Evolutionary conservation across 768 basidiomycete genomes (phyloP).

Genomic region (Phaeotremella fagi): DNA sequence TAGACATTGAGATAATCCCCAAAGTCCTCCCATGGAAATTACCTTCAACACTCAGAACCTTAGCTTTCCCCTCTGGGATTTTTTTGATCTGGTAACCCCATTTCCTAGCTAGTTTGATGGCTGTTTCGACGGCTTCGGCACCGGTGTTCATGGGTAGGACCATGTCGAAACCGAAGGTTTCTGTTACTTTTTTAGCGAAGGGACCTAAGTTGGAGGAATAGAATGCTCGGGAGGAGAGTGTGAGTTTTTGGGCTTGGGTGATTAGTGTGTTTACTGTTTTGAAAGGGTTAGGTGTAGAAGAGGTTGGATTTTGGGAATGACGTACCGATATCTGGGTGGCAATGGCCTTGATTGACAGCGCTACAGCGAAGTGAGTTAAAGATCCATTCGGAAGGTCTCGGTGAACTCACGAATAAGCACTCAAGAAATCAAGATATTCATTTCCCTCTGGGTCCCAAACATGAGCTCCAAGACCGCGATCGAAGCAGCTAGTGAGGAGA

Average conservation of each 20-base stretch:
- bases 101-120: slow-evolving; percentile 91
- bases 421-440: slow-evolving; percentile 96
- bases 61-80: slow-evolving; percentile 72
- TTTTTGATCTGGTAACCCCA: slow-evolving; percentile 92
- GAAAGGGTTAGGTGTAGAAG: neutral
- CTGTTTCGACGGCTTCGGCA: slow-evolving; percentile 95
- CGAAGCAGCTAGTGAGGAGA: slow-evolving; percentile 64
- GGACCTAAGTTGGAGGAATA: slow-evolving; percentile 85
- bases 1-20: slow-evolving; percentile 81
- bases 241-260: slow-evolving; percentile 80
- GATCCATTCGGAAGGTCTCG: slow-evolving; percentile 9
- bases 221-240: slow-evolving; percentile 92
- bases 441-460: slow-evolving; percentile 87
- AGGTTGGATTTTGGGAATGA: slow-evolving; percentile 3
- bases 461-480: slow-evolving; percentile 74
- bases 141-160: slow-evolving; percentile 99
- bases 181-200: slow-evolving; percentile 80
- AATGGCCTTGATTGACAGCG: slow-evolving; percentile 76
- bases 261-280: slow-evolving; percentile 72
- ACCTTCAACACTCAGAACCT: slow-evolving; percentile 76
- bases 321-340: slow-evolving; percentile 31
- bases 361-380: no score
- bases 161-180: slow-evolving; percentile 87
- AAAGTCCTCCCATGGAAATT: slow-evolving; percentile 96
- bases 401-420: slow-evolving; percentile 81